Evolutionary conservation across 192 early-diverging fungal species (phyloP), one percentile per base, ranked within the genome.

Genomic region (Backusella macrospora): DNA sequence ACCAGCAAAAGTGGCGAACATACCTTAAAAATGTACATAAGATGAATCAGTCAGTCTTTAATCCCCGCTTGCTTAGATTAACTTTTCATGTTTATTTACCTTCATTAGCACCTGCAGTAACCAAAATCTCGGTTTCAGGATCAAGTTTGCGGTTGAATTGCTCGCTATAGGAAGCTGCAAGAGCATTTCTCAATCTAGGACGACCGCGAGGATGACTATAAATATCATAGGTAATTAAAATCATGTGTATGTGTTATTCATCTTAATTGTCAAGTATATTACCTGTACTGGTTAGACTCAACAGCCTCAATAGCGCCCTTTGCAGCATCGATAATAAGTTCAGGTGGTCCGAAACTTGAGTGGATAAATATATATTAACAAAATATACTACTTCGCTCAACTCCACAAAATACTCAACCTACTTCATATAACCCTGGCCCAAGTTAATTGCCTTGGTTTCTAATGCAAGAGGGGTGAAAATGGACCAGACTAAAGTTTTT

Each of bases 51-150:
- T n/a, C n/a, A 15, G 49, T 10, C 18, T 59, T 59, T 59, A 59
- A 59, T 12, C 52, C 7, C 52, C 52, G 52, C 52, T 59, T 59
- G 49, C 21, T 52, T 52, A 52, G 29, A 34, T 34, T 8, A 52
- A 15, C 29, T 8, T 65, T 23, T 45, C 40, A 39, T 45, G 18
- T 38, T 45, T 40, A n/a, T 63, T 68, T 82, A 88, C 90, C 90
- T 86, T 96, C 94, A 67, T 94, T 95, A 16, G 93, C 95, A 21
- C 97, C 97, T 29, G 95, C 95, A 34, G 95, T 92, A 18, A 95
- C 92, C 40, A 97, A 81, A 72, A 99, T 87, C 80, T 99, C 94
- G 5, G 83, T 87, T 44, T 92, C 85, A 3, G 92, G 87, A 75
- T 97, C 89, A 38, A 97, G 76, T 3, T 80, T 66, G 26, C 92